Conservation (phyloP, 2,329 filamentous ascomycete species). For the Colletotrichum chlorophyti region DNA sequence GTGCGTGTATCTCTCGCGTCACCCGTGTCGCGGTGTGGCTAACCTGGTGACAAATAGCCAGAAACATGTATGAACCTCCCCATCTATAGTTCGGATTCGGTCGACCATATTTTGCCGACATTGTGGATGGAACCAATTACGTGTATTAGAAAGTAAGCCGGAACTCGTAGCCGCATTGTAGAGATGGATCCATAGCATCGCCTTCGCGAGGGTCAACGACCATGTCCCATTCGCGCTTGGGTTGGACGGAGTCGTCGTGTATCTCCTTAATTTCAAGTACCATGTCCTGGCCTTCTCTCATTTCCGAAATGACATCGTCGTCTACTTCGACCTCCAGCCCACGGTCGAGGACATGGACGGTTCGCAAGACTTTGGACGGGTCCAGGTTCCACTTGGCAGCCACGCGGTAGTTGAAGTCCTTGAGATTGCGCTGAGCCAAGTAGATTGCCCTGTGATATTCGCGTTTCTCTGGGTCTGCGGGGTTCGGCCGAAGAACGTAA, state of each 20-base stretch:
- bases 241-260: constrained; percentile 37
- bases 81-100: constrained; percentile 7
- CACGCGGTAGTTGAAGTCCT: constrained; percentile 76
- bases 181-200: constrained; percentile 40
- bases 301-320: constrained; percentile 83
- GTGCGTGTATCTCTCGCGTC: constrained; percentile 10
- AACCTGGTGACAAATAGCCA: constrained; percentile 11
- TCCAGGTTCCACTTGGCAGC: constrained; percentile 84
- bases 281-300: constrained; percentile 94
- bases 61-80: constrained; percentile 1
- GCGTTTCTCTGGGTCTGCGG: constrained; percentile 56
- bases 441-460: constrained; percentile 87
- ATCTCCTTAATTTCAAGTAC: constrained; percentile 68
- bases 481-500: constrained; percentile 71
- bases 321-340: constrained; percentile 87
- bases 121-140: constrained; percentile 16
- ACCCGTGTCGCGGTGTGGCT: constrained; percentile 2
- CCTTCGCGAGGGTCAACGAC: constrained; percentile 55
- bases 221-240: constrained; percentile 70
- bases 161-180: constrained; percentile 48
- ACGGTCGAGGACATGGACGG: constrained; percentile 74
- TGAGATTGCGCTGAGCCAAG: constrained; percentile 75
- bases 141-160: constrained; percentile 52
- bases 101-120: constrained; percentile 20
- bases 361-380: constrained; percentile 71